phyloP scores from a whole-genome alignment of 1,139 yeast genomes.

The Diutina pseudorugosa region DNA sequence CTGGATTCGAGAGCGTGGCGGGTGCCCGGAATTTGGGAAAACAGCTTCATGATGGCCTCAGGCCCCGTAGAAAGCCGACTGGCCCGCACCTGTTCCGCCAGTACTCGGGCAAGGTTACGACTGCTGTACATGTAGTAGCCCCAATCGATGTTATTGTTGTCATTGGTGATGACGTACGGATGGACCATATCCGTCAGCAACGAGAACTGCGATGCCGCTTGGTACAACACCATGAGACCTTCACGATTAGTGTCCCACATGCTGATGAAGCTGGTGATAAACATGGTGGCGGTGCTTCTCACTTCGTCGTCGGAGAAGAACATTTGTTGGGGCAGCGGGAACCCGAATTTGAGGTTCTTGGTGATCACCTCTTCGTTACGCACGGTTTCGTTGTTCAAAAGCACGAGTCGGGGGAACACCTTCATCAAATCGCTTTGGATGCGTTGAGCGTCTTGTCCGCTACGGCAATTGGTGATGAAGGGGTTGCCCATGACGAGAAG shows the following conservation, averaged over 20 bases:
- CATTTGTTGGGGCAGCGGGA: slow-evolving; percentile 29
- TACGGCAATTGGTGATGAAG: slow-evolving; percentile 23
- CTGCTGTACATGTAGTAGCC: slow-evolving; percentile 59
- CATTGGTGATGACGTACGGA: slow-evolving; percentile 31
- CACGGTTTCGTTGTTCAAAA: slow-evolving; percentile 67
- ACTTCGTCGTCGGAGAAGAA: slow-evolving; percentile 78
- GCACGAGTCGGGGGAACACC: slow-evolving; percentile 64
- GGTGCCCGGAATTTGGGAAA: slow-evolving; percentile 61
- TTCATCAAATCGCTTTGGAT: slow-evolving; percentile 56
- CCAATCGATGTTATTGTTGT: slow-evolving; percentile 29
- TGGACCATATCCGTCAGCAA: slow-evolving; percentile 44
- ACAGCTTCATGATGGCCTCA: slow-evolving; percentile 47
- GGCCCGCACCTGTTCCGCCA: slow-evolving; percentile 43
- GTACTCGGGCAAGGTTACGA: slow-evolving; percentile 62
- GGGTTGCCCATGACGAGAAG: slow-evolving; percentile 72
- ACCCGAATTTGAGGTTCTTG: slow-evolving; percentile 44
- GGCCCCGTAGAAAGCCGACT: slow-evolving; percentile 61
- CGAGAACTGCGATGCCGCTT: slow-evolving; percentile 78
- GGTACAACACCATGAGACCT: slow-evolving; percentile 62
- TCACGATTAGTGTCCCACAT: slow-evolving; percentile 74
- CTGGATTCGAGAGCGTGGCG: slow-evolving; percentile 54
- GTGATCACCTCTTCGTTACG: slow-evolving; percentile 59
- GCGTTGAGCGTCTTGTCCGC: slow-evolving; percentile 23
- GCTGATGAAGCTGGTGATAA: slow-evolving; percentile 61
- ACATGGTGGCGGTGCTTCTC: slow-evolving; percentile 58